Base-by-base conservation (phyloP, 2,329 filamentous ascomycete genomes). In the Magnaporthiopsis rhizophila region DNA sequence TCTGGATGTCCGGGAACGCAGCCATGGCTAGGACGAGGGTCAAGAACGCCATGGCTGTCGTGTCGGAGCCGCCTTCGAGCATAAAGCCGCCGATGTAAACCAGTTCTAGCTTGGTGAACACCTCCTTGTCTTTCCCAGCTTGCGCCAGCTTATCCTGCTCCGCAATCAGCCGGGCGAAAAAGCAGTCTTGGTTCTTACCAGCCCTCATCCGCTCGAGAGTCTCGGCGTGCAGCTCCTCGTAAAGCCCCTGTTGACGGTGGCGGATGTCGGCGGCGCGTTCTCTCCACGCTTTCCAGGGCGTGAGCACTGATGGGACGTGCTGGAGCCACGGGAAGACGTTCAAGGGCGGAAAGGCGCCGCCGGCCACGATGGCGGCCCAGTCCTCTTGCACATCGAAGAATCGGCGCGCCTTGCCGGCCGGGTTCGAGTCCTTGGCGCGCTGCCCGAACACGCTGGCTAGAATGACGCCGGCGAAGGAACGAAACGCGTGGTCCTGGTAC, bases 51-150 rank as follows among this genome's bases (percentile, higher is more conserved):
- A 76, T 78, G 0, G 79, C 77, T 0, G 80, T 82, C 0, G 81
- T 83, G 66, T 83, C 81, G 5, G 75, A 81, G 34, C 81, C 78
- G 13, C 80, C 81, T 34, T 80, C 80, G 65, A 80, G 79, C 8
- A 81, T 62, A 8, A 67, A 67, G 0, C 68, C 66, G 71, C 78
- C 74, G 7, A 80, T 73, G 69, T 78, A 80, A 3, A 76, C 75
- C 64, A 81, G 75, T 66, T 80, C 73, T 15, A 73, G 73, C 21
- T 76, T 73, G 0, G 75, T 75, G 59, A 82, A 73, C 0, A 74
- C 73, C 7, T 75, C 73, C 21, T 71, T 38, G 11, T 15, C 36
- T 15, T 69, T 61, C 79, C 76, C 9, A 71, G 73, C 53, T 18
- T 45, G 24, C 36, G 77, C 74, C 26, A 73, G 67, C 24, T 77